A percentile compares a stretch with the other conserved stretches of the same genome.
Conservation (phyloP, 495 filamentous ascomycete species). For the Hypoxylon lenormandii region DNA sequence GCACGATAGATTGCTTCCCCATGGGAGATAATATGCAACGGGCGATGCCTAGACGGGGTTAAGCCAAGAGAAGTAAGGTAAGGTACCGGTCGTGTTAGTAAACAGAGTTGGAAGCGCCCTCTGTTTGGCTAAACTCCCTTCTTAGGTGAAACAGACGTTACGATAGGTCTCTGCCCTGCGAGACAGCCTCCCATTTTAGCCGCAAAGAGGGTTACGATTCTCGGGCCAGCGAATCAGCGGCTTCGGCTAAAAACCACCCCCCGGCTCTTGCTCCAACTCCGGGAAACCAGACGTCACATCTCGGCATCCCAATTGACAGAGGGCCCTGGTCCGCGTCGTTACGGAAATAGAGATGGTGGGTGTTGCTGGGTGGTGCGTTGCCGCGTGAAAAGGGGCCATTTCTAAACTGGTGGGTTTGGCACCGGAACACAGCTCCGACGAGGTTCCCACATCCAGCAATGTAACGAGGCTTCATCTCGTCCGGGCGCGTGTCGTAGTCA, state of each 20-base stretch:
- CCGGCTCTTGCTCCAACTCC: slow-evolving; percentile 31
- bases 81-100: slow-evolving; percentile 17
- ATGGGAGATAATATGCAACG: slow-evolving; percentile 44
- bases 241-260: slow-evolving; percentile 36
- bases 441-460: slow-evolving; percentile 21
- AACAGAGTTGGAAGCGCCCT: slow-evolving; percentile 29
- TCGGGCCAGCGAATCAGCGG: slow-evolving; percentile 32
- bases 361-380: slow-evolving; percentile 4
- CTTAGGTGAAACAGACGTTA: slow-evolving; percentile 43
- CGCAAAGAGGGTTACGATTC: slow-evolving; percentile 37
- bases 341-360: slow-evolving; percentile 26
- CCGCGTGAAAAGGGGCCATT: slow-evolving; percentile 36
- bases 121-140: slow-evolving; percentile 47
- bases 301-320: slow-evolving; percentile 34
- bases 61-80: slow-evolving; percentile 44
- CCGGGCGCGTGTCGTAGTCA: slow-evolving; percentile 24
- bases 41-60: slow-evolving; percentile 26
- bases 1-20: slow-evolving; percentile 45
- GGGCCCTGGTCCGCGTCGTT: slow-evolving; percentile 29
- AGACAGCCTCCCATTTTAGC: slow-evolving; percentile 43
- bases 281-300: slow-evolving; percentile 38
- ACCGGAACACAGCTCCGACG: slow-evolving; percentile 42
- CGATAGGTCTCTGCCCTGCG: slow-evolving; percentile 45
- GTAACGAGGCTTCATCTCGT: not conserved
- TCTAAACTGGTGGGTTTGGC: slow-evolving; percentile 12